A percentile compares a stretch with the other conserved stretches of the same genome.
Evolutionary conservation across 768 basidiomycete genomes (phyloP).

Genomic region (Antrodiella citrinella): DNA sequence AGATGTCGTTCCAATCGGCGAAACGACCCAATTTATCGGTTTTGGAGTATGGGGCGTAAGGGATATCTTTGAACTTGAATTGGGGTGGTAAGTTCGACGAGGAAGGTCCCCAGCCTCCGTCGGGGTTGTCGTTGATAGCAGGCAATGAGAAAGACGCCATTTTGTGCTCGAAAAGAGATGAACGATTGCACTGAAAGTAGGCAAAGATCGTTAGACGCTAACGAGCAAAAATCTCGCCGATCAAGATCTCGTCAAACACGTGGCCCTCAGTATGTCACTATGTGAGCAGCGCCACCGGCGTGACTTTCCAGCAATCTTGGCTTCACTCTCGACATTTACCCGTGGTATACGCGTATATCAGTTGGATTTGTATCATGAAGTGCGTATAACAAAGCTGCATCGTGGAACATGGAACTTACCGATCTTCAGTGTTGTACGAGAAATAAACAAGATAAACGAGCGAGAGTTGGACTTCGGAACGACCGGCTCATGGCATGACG

Average conservation of each 20-base stretch:
- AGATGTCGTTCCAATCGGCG: constrained; percentile 92
- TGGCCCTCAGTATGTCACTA: too few species aligned
- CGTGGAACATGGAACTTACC: too few species aligned
- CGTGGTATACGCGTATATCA: too few species aligned
- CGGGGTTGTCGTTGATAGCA: constrained; percentile 83
- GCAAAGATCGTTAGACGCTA: constrained; percentile 1
- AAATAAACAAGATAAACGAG: constrained; percentile 92
- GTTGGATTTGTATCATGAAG: too few species aligned
- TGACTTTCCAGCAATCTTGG: too few species aligned
- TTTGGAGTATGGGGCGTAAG: constrained; percentile 98
- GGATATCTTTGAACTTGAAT: constrained; percentile 98
- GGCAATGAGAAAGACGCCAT: constrained; percentile 86
- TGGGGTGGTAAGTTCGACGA: constrained; percentile 77
- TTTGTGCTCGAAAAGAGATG: constrained; percentile 8
- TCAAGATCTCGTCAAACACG: neutral
- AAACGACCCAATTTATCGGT: constrained; percentile 96
- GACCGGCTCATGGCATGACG: constrained; percentile 87
- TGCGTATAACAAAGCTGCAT: too few species aligned
- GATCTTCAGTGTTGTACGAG: constrained; percentile 67
- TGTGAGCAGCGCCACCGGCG: too few species aligned
- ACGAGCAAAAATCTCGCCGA: neutral
- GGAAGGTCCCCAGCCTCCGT: constrained; percentile 89
- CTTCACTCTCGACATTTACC: too few species aligned
- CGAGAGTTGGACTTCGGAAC: constrained; percentile 75
- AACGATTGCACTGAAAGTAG: neutral